A percentile compares a stretch with the other conserved stretches of the same genome.
These are phyloP conservation scores for Ambrosia trifida DNA, from an alignment of 129 eudicot genomes.

Conservation along the genomic window DNA sequence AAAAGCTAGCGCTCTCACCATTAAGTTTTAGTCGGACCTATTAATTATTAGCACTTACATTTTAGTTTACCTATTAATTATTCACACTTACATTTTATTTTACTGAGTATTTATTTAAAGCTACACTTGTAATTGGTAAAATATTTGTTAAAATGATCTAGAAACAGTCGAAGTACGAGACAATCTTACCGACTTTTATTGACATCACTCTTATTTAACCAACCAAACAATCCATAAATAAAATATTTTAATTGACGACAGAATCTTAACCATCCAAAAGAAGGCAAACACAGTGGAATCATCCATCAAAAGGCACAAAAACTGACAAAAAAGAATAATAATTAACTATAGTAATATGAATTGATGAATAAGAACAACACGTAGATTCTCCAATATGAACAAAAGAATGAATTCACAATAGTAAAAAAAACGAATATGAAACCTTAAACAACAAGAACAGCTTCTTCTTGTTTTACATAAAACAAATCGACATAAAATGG, in stretches of 20 bases:
- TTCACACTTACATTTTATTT: too few relatives aligned
- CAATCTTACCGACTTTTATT: neutral
- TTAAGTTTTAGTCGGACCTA: too few relatives aligned
- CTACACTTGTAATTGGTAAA: too few relatives aligned
- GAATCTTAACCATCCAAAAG: slow-evolving; percentile 11
- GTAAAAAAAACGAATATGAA: slow-evolving; percentile 16
- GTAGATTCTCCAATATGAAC: slow-evolving; percentile 15
- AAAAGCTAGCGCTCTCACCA: too few relatives aligned
- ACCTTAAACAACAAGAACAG: slow-evolving; percentile 29
- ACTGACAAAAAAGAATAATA: neutral
- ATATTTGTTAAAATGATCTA: too few relatives aligned
- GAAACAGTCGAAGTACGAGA: too few relatives aligned
- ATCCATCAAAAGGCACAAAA: slow-evolving; percentile 10
- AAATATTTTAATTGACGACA: neutral
- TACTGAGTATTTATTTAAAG: too few relatives aligned
- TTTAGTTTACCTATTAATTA: too few relatives aligned
- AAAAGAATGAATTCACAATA: slow-evolving; percentile 28
- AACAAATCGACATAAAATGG: slow-evolving; percentile 6
- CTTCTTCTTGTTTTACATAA: slow-evolving; percentile 11
- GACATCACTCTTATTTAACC: neutral
- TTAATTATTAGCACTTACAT: too few relatives aligned
- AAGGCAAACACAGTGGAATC: slow-evolving; percentile 3
- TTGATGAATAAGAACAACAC: slow-evolving; percentile 12
- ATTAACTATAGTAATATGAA: neutral
- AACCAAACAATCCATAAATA: neutral